These are phyloP conservation scores for Naganishia vaughanmartiniae DNA, from an alignment of 768 basidiomycete genomes.

Conservation along the genomic window DNA sequence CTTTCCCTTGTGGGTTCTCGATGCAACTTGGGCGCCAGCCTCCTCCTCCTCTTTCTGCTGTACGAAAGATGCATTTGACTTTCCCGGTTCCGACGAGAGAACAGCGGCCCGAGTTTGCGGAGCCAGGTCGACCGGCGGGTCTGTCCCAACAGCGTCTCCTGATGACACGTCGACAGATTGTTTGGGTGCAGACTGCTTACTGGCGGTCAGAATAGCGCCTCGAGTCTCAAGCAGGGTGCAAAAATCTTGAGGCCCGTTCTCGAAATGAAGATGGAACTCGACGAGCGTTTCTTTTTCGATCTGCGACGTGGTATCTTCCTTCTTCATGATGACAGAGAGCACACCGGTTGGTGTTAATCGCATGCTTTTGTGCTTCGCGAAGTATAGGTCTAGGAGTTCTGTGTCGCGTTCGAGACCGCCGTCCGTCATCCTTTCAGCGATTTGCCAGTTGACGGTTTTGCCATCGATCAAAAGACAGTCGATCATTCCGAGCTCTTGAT, in stretches of 20 bases:
- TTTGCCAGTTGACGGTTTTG: slow-evolving; percentile 10
- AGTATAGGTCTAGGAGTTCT: neutral
- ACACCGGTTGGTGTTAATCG: neutral
- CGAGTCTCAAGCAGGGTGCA: neutral
- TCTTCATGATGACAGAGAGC: neutral
- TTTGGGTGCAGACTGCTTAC: neutral
- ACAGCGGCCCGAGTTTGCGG: neutral
- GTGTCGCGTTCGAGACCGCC: neutral
- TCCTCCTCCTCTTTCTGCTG: neutral
- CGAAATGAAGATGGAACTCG: neutral
- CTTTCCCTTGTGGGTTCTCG: neutral
- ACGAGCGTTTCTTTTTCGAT: neutral
- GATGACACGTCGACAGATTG: neutral
- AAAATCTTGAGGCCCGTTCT: neutral
- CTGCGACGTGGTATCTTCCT: neutral
- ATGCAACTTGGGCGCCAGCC: neutral
- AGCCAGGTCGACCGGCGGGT: neutral
- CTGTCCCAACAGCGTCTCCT: neutral
- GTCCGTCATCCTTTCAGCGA: neutral
- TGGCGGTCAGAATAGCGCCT: neutral
- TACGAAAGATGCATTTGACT: neutral
- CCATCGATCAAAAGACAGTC: neutral
- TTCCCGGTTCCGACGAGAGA: neutral
- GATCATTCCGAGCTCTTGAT: neutral
- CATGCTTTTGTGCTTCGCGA: neutral